Conservation (phyloP, 192 early-diverging fungal species). For the Martensiomyces pterosporus region DNA sequence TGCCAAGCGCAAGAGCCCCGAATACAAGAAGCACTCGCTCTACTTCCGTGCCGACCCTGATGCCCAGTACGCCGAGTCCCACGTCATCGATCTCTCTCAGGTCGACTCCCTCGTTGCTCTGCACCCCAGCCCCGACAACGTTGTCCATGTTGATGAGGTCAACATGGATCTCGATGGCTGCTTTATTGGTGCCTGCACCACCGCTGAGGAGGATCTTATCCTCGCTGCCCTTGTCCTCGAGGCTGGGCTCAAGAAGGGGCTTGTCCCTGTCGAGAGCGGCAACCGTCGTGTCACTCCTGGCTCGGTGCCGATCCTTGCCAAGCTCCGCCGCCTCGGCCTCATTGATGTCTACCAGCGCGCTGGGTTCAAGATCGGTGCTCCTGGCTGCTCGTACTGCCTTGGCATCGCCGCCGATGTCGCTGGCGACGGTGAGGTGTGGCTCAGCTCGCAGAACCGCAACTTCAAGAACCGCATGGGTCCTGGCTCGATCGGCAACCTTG, state of each 20-base stretch:
- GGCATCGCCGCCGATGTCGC: slow-evolving; percentile 75
- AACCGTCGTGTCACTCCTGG: slow-evolving; percentile 76
- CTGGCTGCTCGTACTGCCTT: slow-evolving; percentile 79
- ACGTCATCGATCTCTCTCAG: slow-evolving; percentile 66
- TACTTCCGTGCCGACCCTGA: slow-evolving; percentile 72
- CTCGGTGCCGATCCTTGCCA: slow-evolving; percentile 72
- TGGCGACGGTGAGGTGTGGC: slow-evolving; percentile 75
- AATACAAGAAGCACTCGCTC: slow-evolving; percentile 62
- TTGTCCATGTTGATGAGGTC: slow-evolving; percentile 58
- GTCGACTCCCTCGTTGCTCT: slow-evolving; percentile 66
- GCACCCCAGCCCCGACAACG: slow-evolving; percentile 74
- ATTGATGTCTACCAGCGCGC: slow-evolving; percentile 72
- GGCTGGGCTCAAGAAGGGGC: slow-evolving; percentile 67
- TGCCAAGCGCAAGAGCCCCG: slow-evolving; percentile 67
- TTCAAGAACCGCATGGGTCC: slow-evolving; percentile 84
- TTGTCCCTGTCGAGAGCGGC: slow-evolving; percentile 55
- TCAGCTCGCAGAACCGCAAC: slow-evolving; percentile 81
- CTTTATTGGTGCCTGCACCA: slow-evolving; percentile 81
- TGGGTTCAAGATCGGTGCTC: slow-evolving; percentile 68
- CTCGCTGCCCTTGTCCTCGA: slow-evolving; percentile 71
- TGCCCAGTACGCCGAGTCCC: slow-evolving; percentile 76
- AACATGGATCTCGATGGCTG: slow-evolving; percentile 71
- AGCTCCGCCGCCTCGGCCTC: slow-evolving; percentile 70
- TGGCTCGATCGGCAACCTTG: slow-evolving; percentile 73
- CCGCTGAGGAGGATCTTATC: slow-evolving; percentile 79